Percentiles rank a stretch among this genome's conserved stretches.
phyloP scores from a whole-genome alignment of 129 eudicot genomes.

The Logfia minima region DNA sequence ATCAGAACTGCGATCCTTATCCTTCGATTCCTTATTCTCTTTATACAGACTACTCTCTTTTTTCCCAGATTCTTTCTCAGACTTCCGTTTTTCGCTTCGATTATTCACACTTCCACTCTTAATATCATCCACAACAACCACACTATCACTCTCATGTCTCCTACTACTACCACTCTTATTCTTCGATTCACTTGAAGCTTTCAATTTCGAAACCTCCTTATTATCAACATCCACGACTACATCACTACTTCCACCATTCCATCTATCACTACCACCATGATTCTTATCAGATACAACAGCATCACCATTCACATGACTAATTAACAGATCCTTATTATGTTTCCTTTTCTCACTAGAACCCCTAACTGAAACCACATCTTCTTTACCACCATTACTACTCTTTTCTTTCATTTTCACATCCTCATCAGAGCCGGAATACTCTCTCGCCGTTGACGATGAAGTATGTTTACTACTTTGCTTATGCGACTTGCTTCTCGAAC shows the following conservation, averaged over 20 bases:
- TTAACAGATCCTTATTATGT: constrained; percentile 42
- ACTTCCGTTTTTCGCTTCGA: constrained; percentile 53
- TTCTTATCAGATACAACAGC: constrained; percentile 51
- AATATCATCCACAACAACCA: constrained; percentile 40
- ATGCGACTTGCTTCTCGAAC: constrained; percentile 89
- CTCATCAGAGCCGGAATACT: constrained; percentile 77
- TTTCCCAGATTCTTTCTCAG: constrained; percentile 58
- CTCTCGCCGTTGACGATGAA: constrained; percentile 41
- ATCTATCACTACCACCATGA: constrained; percentile 65
- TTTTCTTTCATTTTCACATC: constrained; percentile 54
- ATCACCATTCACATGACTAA: constrained; percentile 56
- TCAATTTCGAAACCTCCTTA: constrained; percentile 36
- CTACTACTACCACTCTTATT: constrained; percentile 47
- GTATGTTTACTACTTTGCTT: constrained; percentile 91
- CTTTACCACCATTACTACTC: constrained; percentile 49
- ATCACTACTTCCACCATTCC: constrained; percentile 72
- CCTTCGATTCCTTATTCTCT: constrained; percentile 54
- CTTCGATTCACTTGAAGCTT: constrained; percentile 46
- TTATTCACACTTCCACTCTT: constrained; percentile 50
- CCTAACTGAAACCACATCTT: constrained; percentile 48
- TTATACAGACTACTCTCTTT: constrained; percentile 49
- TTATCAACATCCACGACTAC: constrained; percentile 37
- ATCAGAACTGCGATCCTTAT: constrained; percentile 56
- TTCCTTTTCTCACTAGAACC: constrained; percentile 67
- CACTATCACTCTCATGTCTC: constrained; percentile 53